phyloP scores from a whole-genome alignment of 805 yeast genomes.

The Saccharomycopsis oosterbeekiorum region DNA sequence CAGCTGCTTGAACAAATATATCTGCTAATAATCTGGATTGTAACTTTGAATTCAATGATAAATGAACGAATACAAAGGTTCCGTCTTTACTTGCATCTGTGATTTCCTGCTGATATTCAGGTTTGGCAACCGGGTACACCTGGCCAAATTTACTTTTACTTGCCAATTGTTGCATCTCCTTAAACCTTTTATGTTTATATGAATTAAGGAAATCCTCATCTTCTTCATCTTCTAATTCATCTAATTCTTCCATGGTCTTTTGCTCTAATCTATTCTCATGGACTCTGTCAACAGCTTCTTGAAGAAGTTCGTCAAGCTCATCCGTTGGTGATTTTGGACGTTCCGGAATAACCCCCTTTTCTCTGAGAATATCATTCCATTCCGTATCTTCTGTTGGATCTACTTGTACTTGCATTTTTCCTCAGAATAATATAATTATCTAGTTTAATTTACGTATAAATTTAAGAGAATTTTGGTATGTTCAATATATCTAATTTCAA shows the following conservation, averaged over 20 bases:
- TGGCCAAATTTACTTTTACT: conserved; percentile 56
- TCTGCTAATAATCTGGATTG: conserved; percentile 67
- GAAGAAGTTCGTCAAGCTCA: conserved; percentile 78
- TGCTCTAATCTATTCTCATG: conserved; percentile 77
- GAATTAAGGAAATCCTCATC: conserved; percentile 79
- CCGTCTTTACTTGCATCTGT: conserved; percentile 57
- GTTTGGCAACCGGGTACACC: conserved; percentile 71
- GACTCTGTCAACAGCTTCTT: conserved; percentile 68
- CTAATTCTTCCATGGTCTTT: conserved; percentile 71
- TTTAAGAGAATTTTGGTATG: too few species aligned
- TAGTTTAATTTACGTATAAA: not conserved
- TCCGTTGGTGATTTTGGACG: conserved; percentile 83
- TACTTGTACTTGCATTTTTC: conserved; percentile 54
- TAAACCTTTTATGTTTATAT: conserved; percentile 68
- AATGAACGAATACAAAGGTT: conserved; percentile 63
- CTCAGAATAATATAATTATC: too few species aligned
- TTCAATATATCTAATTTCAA: too few species aligned
- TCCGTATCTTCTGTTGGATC: conserved; percentile 96
- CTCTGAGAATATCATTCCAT: conserved; percentile 93
- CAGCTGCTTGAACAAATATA: conserved; percentile 48
- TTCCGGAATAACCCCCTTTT: conserved; percentile 87
- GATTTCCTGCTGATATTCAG: conserved; percentile 79
- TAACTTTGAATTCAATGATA: conserved; percentile 55
- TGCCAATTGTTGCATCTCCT: conserved; percentile 56
- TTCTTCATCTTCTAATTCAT: conserved; percentile 83